A percentile compares a stretch with the other conserved stretches of the same genome.
Evolutionary conservation across 345 rosid species (phyloP).

Genomic region (Eucalyptus erythrocorys): DNA sequence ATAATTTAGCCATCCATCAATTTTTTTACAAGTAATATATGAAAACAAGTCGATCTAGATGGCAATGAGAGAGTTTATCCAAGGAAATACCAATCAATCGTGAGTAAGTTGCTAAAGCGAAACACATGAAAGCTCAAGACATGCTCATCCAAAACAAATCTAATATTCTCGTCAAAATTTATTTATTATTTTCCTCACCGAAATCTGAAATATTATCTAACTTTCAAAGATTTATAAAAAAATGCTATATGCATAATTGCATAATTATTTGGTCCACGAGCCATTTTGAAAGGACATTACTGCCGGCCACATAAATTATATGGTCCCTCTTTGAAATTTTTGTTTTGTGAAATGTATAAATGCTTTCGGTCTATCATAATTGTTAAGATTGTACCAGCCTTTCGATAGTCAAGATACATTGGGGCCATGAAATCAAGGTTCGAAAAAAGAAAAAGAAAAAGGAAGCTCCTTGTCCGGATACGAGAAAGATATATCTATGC

Average conservation of each 20-base stretch:
- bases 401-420: background rate
- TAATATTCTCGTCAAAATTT: too few relatives aligned
- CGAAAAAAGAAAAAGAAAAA: too few relatives aligned
- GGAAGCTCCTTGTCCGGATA: too few relatives aligned
- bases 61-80: background rate
- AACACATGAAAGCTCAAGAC: background rate
- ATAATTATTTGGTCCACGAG: fast-evolving
- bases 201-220: too few relatives aligned
- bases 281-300: background rate
- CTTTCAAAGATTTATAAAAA: too few relatives aligned
- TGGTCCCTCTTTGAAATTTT: fast-evolving
- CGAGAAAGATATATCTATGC: too few relatives aligned
- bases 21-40: background rate
- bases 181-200: too few relatives aligned
- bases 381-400: background rate
- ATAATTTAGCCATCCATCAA: background rate
- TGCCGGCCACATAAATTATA: fast-evolving
- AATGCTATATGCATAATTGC: too few relatives aligned
- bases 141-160: background rate
- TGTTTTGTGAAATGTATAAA: background rate
- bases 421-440: background rate
- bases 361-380: background rate
- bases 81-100: background rate
- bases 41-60: background rate
- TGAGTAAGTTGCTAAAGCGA: background rate